Evolutionary conservation across 2,329 filamentous ascomycete genomes (phyloP).

Genomic region (Apiospora marii): DNA sequence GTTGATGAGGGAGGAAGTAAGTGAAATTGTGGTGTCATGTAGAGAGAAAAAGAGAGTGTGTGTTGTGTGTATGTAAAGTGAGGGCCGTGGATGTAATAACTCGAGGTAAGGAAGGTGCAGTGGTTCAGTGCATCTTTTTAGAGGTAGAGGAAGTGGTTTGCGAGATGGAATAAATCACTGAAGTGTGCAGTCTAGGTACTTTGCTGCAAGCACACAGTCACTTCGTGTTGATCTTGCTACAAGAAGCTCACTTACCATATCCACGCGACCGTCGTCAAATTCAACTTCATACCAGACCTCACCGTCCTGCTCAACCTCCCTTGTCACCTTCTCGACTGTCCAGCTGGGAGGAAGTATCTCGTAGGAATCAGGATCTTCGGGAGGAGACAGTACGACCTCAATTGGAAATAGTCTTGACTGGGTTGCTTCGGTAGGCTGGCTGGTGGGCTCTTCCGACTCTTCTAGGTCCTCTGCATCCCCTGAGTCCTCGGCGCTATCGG

Average conservation of each 20-base stretch:
- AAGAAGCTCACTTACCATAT: conserved; percentile 50
- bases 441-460: background rate
- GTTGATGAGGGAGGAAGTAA: background rate
- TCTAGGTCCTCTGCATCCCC: background rate
- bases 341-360: conserved; percentile 43
- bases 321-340: conserved; percentile 47
- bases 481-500: background rate
- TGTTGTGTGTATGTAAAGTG: too few species aligned
- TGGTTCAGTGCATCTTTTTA: background rate
- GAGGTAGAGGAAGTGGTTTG: background rate
- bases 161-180: background rate
- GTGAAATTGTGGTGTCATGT: background rate
- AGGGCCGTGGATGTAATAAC: background rate
- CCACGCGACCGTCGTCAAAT: conserved; percentile 55
- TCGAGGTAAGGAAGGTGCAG: background rate
- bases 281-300: conserved; percentile 48
- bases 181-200: background rate
- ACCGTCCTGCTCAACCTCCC: conserved; percentile 37
- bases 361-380: conserved; percentile 37
- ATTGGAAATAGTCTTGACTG: conserved; percentile 34
- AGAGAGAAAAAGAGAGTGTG: background rate
- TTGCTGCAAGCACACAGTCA: background rate
- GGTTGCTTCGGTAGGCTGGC: background rate
- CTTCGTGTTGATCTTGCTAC: conserved; percentile 28
- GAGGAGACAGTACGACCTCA: conserved; percentile 40